These are phyloP conservation scores for Phytophthora tentaculata DNA, from an alignment of 352 stramenopile species.

Conservation along the genomic window DNA sequence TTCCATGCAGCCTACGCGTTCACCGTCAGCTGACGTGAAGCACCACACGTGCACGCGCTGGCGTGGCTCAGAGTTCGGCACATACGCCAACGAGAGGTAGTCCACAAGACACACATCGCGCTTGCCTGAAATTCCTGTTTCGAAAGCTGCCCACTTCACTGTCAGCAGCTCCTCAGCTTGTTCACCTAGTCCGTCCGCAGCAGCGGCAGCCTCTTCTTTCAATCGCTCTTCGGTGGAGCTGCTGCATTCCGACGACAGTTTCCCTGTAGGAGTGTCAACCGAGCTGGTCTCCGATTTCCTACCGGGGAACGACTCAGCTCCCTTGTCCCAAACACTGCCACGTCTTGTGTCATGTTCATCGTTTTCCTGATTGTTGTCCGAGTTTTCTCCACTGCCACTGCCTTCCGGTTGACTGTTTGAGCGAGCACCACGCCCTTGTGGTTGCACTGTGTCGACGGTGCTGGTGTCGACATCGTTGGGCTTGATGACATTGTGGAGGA, in stretches of 20 bases:
- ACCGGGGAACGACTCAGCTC: conserved; percentile 10
- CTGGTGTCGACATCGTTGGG: conserved; percentile 20
- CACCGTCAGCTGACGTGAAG: conserved; percentile 73
- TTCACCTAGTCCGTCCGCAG: conserved; percentile 34
- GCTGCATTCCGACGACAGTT: conserved; percentile 29
- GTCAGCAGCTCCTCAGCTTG: conserved; percentile 65
- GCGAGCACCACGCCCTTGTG: conserved; percentile 14
- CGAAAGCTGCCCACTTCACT: conserved; percentile 80
- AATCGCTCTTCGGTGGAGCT: conserved; percentile 30
- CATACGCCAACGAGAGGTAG: conserved; percentile 68
- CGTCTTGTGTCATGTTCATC: conserved; percentile 31
- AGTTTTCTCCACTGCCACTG: conserved; percentile 23
- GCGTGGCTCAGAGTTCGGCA: conserved; percentile 64
- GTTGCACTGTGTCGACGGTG: conserved; percentile 7
- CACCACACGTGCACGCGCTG: conserved; percentile 76
- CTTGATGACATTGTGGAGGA: conserved; percentile 65
- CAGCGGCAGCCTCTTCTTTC: conserved; percentile 35
- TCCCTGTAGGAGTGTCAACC: conserved; percentile 29
- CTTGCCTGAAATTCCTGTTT: conserved; percentile 61
- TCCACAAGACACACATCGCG: conserved; percentile 79
- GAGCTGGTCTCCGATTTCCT: conserved; percentile 40
- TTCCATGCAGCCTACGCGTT: conserved; percentile 79
- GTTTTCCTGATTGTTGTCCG: conserved; percentile 37
- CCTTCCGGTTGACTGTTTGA: conserved; percentile 32
- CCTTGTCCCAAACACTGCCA: conserved; percentile 33